Percentiles rank a stretch among this genome's conserved stretches.
phyloP scores from a whole-genome alignment of 331 rosid genomes.

The Quercus phellos region DNA sequence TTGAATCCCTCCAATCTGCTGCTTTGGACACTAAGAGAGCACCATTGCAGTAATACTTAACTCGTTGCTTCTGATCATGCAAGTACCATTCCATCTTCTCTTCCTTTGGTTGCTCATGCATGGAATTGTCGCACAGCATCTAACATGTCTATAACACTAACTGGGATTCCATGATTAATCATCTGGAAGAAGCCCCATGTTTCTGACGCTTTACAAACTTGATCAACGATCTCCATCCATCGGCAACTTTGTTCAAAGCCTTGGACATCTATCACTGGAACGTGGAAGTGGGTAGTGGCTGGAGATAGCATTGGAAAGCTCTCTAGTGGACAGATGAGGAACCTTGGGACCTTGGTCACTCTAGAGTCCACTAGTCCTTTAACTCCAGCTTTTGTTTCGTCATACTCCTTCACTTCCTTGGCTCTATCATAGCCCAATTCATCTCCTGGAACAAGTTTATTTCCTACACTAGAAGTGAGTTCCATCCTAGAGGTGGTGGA shows the following conservation, averaged over 20 bases:
- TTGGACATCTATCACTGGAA: slow-evolving; percentile 55
- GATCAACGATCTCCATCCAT: slow-evolving; percentile 30
- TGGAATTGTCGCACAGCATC: slow-evolving; percentile 45
- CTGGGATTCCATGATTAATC: slow-evolving; percentile 65
- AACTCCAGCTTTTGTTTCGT: slow-evolving; percentile 65
- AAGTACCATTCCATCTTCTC: slow-evolving; percentile 69
- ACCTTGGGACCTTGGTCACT: slow-evolving; percentile 46
- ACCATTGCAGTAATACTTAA: slow-evolving; percentile 60
- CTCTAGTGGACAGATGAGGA: slow-evolving; percentile 51
- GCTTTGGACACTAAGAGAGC: slow-evolving; percentile 55
- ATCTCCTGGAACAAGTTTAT: not conserved
- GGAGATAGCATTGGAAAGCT: not conserved
- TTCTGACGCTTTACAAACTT: slow-evolving; percentile 49
- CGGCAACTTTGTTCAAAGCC: slow-evolving; percentile 24
- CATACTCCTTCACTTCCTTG: slow-evolving; percentile 61
- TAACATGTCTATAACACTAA: slow-evolving; percentile 41
- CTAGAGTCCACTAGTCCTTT: slow-evolving; percentile 65
- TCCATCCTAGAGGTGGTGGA: slow-evolving; percentile 12
- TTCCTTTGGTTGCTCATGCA: slow-evolving; percentile 64
- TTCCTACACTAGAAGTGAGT: not conserved
- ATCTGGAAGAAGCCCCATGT: slow-evolving; percentile 79
- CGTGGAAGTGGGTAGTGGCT: slow-evolving; percentile 15
- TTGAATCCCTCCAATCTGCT: slow-evolving; percentile 78
- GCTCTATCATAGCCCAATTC: slow-evolving; percentile 44
- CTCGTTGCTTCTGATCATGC: slow-evolving; percentile 37